Percentiles rank a stretch among this genome's conserved stretches.
phyloP scores from a whole-genome alignment of 345 rosid genomes.

The Pistacia vera region DNA sequence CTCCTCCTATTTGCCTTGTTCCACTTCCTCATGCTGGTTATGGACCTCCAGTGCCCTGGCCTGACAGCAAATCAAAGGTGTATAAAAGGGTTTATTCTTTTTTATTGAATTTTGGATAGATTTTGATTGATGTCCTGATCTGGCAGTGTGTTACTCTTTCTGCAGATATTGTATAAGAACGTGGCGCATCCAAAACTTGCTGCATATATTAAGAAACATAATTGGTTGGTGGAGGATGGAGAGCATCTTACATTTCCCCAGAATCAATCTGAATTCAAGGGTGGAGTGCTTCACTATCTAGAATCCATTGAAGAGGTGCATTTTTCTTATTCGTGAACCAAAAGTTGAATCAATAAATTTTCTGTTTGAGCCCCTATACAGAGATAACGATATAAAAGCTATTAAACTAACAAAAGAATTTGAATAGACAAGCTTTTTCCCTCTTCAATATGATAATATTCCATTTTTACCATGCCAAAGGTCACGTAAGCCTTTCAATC shows the following conservation, averaged over 20 bases:
- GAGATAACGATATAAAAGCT: no score
- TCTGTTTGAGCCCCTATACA: not conserved
- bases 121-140: slow-evolving; percentile 22
- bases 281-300: slow-evolving; percentile 84
- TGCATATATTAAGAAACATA: slow-evolving; percentile 67
- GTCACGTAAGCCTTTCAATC: not conserved
- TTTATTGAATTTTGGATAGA: slow-evolving; percentile 14
- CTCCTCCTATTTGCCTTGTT: slow-evolving; percentile 76
- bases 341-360: slow-evolving; percentile 6
- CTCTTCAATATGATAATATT: not conserved
- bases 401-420: not conserved
- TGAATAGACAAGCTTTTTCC: not conserved
- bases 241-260: slow-evolving; percentile 74
- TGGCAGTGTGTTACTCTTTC: slow-evolving; percentile 14
- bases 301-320: slow-evolving; percentile 94
- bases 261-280: slow-evolving; percentile 72
- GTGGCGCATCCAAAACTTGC: slow-evolving; percentile 94
- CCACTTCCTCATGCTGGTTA: slow-evolving; percentile 84
- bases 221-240: slow-evolving; percentile 69
- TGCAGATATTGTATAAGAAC: slow-evolving; percentile 76
- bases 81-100: not conserved
- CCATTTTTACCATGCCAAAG: not conserved
- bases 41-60: slow-evolving; percentile 75
- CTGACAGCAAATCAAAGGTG: slow-evolving; percentile 84
- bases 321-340: slow-evolving; percentile 1